Percentiles rank a stretch among this genome's conserved stretches.
These are phyloP conservation scores for Manihot esculenta DNA, from an alignment of 441 rosid species.

Conservation along the genomic window DNA sequence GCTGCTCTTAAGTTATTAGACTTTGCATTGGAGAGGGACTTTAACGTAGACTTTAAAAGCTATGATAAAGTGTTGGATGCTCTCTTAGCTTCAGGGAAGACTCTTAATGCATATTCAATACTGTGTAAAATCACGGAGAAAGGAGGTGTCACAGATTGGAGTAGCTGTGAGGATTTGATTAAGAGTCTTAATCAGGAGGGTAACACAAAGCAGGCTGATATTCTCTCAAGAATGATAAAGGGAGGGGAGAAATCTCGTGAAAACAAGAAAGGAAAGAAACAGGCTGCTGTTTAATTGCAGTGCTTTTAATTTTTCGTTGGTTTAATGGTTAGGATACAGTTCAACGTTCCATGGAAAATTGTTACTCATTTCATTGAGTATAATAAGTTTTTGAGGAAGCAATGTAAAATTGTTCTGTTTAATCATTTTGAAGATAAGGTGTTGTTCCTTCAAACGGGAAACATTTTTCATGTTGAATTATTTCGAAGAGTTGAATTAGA, in stretches of 20 bases:
- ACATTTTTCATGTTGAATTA: slow-evolving; percentile 32
- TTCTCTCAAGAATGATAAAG: slow-evolving; percentile 71
- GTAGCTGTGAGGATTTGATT: slow-evolving; percentile 67
- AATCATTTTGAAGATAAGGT: no score
- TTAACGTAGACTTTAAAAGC: slow-evolving; percentile 53
- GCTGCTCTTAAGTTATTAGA: slow-evolving; percentile 77
- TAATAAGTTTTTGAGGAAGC: no score
- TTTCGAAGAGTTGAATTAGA: no score
- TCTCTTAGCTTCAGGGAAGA: slow-evolving; percentile 75
- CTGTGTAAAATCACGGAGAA: slow-evolving; percentile 76
- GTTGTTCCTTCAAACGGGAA: slow-evolving; percentile 48
- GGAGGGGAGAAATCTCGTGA: slow-evolving; percentile 27
- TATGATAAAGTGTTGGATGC: slow-evolving; percentile 85
- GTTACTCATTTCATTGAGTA: no score
- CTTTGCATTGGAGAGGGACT: slow-evolving; percentile 72
- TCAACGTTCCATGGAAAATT: no score
- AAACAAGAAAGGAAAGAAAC: slow-evolving; percentile 21
- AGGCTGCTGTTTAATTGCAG: slow-evolving; percentile 10
- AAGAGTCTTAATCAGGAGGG: slow-evolving; percentile 82
- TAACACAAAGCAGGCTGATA: slow-evolving; percentile 86
- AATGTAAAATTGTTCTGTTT: no score
- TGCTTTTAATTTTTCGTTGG: no score
- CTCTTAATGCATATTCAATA: slow-evolving; percentile 80
- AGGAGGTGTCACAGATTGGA: slow-evolving; percentile 65
- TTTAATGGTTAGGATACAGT: no score